phyloP scores from a whole-genome alignment of 352 stramenopile species.

The Globisporangium spiculum region DNA sequence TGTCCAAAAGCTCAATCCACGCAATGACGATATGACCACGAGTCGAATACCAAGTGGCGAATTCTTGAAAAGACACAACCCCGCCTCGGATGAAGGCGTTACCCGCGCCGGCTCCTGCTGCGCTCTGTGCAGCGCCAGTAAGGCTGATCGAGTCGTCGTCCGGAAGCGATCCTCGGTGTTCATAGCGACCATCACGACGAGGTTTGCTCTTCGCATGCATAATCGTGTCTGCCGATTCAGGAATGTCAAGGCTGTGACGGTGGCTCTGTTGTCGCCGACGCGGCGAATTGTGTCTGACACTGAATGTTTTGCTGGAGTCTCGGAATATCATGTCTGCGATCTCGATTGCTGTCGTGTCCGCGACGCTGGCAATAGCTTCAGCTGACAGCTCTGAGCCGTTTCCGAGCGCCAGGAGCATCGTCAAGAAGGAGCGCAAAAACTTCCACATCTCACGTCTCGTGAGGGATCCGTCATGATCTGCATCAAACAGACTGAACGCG shows the following conservation, averaged over 20 bases:
- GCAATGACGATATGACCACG: slow-evolving; percentile 81
- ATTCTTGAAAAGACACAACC: slow-evolving; percentile 83
- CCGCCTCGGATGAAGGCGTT: slow-evolving; percentile 70
- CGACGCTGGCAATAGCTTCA: slow-evolving; percentile 77
- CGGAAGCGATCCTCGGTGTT: slow-evolving; percentile 71
- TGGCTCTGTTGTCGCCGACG: slow-evolving; percentile 29
- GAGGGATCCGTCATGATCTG: slow-evolving; percentile 88
- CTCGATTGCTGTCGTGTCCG: slow-evolving; percentile 75
- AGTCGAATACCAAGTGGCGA: slow-evolving; percentile 83
- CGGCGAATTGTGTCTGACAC: slow-evolving; percentile 31
- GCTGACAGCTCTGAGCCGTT: slow-evolving; percentile 84
- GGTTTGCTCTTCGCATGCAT: slow-evolving; percentile 31
- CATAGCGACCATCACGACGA: slow-evolving; percentile 43
- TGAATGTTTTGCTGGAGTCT: slow-evolving; percentile 80
- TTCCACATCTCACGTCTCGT: slow-evolving; percentile 90
- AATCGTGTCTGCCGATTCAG: slow-evolving; percentile 39
- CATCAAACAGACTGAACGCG: slow-evolving; percentile 89
- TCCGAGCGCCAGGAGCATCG: slow-evolving; percentile 92
- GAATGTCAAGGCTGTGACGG: slow-evolving; percentile 61
- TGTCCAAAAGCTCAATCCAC: slow-evolving; percentile 83
- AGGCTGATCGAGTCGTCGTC: slow-evolving; percentile 54
- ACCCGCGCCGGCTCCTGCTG: slow-evolving; percentile 54
- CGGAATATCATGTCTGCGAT: slow-evolving; percentile 84
- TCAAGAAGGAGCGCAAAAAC: slow-evolving; percentile 94
- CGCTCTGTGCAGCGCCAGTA: slow-evolving; percentile 47